Base-by-base conservation (phyloP, 345 rosid genomes). In the Melaleuca alternifolia region DNA sequence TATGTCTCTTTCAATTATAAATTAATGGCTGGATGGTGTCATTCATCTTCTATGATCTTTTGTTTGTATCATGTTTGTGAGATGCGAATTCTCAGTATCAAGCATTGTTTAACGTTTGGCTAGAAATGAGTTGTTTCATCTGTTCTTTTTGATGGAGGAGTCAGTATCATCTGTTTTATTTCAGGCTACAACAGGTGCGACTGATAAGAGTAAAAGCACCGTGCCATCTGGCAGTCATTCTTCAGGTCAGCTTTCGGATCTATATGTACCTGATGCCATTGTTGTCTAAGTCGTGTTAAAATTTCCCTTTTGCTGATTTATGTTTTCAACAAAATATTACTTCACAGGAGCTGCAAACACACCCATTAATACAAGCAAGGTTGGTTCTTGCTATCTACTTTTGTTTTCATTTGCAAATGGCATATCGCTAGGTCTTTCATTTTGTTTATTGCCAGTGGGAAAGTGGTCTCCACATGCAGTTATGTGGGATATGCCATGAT, bases 1-100 rank as follows among this genome's bases (percentile, higher is more conserved):
- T 97, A 90, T 92, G 92, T 86, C 20, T 21, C 37, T 82, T 54
- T 62, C 56, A 33, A 57, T 23, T 84, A 26, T 14, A 37, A 52
- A 44, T 13, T 84, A 26, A 11, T 84, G 85, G 44, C 51, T 84
- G 48, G 50, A 52, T 71, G 81, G 37, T 71, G 26, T 71, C 13
- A 13, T 37, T 6, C 48, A 71, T 71, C 48, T 2, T 48, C 24
- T 82, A 46, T 46, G 37, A 51, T 28, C 50, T 15, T 46, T 82
- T 46, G 54, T 82, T 51, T 51, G 37, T 30, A 28, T 82, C 54
- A 24, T 82, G 84, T 50, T 82, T 1, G 6, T 50, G 37, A 13
- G 81, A 71, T 20, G 48, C 81, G 33, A 71, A 71, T 26, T 71
- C 48, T 71, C 26, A 20, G 37, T 37, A 20, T 41, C 81, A 18